Percentiles rank a stretch among this genome's conserved stretches.
Conservation (phyloP, 257 asterid genomes). For the Solanum okadae region DNA sequence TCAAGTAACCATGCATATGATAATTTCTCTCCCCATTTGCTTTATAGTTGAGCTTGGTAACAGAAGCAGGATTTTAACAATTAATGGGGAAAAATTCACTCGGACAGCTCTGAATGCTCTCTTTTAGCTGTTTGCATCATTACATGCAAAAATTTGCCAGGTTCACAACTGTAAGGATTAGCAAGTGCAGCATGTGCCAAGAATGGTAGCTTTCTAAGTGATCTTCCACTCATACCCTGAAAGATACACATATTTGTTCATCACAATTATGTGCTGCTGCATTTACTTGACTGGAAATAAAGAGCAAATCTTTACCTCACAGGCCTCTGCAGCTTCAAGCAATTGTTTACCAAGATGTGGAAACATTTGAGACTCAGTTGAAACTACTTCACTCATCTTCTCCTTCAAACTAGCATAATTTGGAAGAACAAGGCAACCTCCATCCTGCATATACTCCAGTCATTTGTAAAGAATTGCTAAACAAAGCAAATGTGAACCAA, state of each 20-base stretch:
- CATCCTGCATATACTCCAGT: constrained; percentile 31
- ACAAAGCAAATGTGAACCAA: background rate
- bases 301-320: constrained; percentile 50
- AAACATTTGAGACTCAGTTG: constrained; percentile 28
- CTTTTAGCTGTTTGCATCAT: constrained; percentile 64
- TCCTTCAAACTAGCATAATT: constrained; percentile 55
- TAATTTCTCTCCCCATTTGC: background rate
- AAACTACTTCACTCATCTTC: constrained; percentile 21
- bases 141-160: constrained; percentile 49
- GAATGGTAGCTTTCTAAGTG: constrained; percentile 94
- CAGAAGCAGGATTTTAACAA: background rate
- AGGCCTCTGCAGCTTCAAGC: constrained; percentile 75
- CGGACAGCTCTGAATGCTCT: constrained; percentile 59
- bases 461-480: background rate
- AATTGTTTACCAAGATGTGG: constrained; percentile 39
- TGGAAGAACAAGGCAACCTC: constrained; percentile 34
- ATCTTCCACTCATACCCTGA: constrained; percentile 94
- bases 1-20: background rate
- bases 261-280: background rate
- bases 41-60: background rate
- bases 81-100: constrained; percentile 18
- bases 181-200: constrained; percentile 81
- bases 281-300: background rate
- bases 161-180: constrained; percentile 47
- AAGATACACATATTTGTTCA: background rate